Conservation (phyloP, 441 rosid genomes). For the Erodium moschatum region DNA sequence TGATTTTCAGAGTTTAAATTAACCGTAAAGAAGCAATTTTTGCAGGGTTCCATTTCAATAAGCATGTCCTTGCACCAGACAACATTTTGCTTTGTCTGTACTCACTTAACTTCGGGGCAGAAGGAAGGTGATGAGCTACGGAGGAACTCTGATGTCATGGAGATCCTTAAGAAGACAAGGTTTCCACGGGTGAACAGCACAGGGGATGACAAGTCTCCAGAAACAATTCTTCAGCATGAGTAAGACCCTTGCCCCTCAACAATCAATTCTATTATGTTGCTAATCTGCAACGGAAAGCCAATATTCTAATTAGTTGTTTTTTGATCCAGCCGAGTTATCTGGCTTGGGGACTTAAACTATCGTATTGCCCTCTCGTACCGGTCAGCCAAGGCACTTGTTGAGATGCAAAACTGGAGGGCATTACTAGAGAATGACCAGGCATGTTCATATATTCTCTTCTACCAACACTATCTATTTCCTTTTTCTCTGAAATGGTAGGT, state of each 20-base stretch:
- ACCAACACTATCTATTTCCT: neutral
- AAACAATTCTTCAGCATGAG: constrained; percentile 86
- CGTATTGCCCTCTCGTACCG: constrained; percentile 72
- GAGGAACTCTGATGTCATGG: no score
- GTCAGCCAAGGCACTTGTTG: constrained; percentile 34
- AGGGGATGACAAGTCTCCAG: constrained; percentile 67
- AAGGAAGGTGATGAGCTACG: no score
- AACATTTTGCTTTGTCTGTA: constrained; percentile 67
- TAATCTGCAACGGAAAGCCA: no score
- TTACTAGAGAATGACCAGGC: constrained; percentile 94
- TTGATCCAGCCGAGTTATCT: constrained; percentile 60
- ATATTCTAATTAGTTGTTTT: neutral
- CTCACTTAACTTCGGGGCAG: no score
- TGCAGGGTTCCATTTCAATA: constrained; percentile 98
- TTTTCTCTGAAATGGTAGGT: neutral
- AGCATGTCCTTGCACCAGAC: constrained; percentile 95
- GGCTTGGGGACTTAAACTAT: constrained; percentile 98
- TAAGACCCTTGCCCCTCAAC: constrained; percentile 27
- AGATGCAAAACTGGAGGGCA: constrained; percentile 91
- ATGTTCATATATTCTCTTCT: constrained; percentile 15
- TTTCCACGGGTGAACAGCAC: constrained; percentile 33
- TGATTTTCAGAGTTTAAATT: neutral
- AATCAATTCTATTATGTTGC: neutral
- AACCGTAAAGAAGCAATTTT: constrained; percentile 11
- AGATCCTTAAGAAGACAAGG: no score